Evolutionary conservation across 305 asterid genomes (phyloP).

Genomic region (Fraxinus sp.): DNA sequence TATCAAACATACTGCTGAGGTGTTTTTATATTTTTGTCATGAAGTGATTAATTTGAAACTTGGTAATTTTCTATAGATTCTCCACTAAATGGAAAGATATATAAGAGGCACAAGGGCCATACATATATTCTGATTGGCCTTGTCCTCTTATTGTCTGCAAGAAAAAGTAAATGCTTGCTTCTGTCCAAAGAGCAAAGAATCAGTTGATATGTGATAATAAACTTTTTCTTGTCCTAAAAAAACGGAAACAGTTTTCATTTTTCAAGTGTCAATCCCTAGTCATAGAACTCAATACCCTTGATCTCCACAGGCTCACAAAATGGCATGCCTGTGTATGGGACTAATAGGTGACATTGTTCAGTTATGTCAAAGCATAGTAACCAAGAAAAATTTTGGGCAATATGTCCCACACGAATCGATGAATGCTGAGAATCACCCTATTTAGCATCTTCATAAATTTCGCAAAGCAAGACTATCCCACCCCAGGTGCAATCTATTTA

Average conservation of each 20-base stretch:
- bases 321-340: conserved; percentile 41
- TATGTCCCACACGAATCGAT: conserved; percentile 16
- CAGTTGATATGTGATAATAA: conserved; percentile 18
- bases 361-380: conserved; percentile 28
- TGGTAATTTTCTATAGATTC: conserved; percentile 5
- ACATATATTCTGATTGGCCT: conserved; percentile 18
- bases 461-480: not conserved
- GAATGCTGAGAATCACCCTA: not conserved
- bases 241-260: not conserved
- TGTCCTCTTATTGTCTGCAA: conserved; percentile 29
- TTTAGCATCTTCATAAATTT: not conserved
- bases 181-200: not conserved
- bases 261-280: conserved; percentile 2
- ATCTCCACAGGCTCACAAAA: conserved; percentile 31
- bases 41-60: not conserved
- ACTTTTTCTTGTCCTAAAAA: conserved; percentile 19
- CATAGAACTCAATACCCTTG: conserved; percentile 21
- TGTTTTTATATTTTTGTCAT: not conserved
- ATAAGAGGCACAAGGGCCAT: conserved; percentile 32
- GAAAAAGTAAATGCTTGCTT: conserved; percentile 20
- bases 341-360: conserved; percentile 32
- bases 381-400: conserved; percentile 30
- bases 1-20: not conserved
- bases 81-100: conserved; percentile 23
- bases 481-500: conserved; percentile 9